Evolutionary conservation across 495 filamentous ascomycete genomes (phyloP), one percentile per base, ranked within the genome.

Genomic region (Cercophora samala): DNA sequence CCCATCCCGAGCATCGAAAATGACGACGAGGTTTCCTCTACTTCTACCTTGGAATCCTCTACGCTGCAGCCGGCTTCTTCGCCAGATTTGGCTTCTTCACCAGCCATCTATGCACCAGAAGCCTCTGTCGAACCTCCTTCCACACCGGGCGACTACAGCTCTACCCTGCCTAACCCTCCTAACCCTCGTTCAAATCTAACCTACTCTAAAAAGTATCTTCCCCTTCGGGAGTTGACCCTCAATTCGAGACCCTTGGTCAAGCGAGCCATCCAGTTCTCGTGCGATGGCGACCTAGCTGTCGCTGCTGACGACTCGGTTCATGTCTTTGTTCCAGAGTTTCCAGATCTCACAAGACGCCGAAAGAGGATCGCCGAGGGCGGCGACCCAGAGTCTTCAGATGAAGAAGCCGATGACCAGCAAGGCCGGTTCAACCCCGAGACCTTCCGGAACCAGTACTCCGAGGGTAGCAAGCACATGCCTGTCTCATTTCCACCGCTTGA

Each of bases 241-340:
- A 73, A 71, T 29, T 77, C 79, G 0, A 70, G 78, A 9, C 80
- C 81, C 3, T 66, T 78, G 42, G 75, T 78, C 60, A 81, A 77
- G 32, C 81, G 81, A 56, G 79, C 79, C 56, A 72, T 84, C 46
- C 73, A 73, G 29, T 84, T 81, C 74, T 84, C 82, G 19, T 80
- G 79, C 64, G 82, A 84, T 60, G 76, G 77, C 32, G 82, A 84
- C 67, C 70, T 84, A 0, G 82, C 80, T 6, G 73, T 84, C 17
- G 76, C 76, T 0, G 80, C 79, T 53, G 80, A 84, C 63, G 82
- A 84, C 67, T 81, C 78, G 26, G 76, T 84, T 62, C 75, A 80
- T 62, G 64, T 84, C 55, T 78, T 80, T 60, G 72, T 83, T 22
- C 82, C 82, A 22, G 79, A 82, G 59, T 82, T 75, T 46, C 73